Evolutionary conservation across 768 basidiomycete species (phyloP).

Genomic region (Russula dissimulans): DNA sequence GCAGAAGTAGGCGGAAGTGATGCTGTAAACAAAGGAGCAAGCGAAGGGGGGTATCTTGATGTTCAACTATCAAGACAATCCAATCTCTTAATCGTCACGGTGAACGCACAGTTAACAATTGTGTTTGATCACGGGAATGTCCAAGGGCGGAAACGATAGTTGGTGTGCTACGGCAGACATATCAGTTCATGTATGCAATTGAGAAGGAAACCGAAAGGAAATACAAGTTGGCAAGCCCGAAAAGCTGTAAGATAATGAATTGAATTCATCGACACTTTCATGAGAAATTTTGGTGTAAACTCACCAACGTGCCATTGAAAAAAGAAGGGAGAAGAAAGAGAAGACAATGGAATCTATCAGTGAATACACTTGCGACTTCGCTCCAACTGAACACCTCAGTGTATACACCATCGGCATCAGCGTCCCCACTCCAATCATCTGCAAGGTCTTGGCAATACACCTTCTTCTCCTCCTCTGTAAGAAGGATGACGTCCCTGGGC

Average conservation of each 20-base stretch:
- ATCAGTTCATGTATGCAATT: not conserved
- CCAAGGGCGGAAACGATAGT: conserved; percentile 26
- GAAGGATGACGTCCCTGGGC: conserved; percentile 39
- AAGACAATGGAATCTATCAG: conserved; percentile 43
- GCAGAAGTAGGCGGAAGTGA: conserved; percentile 14
- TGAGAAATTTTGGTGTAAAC: conserved; percentile 13
- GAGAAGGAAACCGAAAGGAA: not conserved
- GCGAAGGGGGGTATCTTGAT: conserved; percentile 27
- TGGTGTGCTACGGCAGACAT: conserved; percentile 21
- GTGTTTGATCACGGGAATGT: conserved; percentile 22
- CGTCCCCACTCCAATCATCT: conserved; percentile 24
- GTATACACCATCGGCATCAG: conserved; percentile 32
- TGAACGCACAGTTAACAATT: conserved; percentile 24
- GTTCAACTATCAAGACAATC: not conserved
- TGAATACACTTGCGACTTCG: conserved; percentile 42
- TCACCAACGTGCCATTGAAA: conserved; percentile 42
- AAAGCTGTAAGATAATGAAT: conserved; percentile 14
- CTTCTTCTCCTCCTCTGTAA: conserved; percentile 40
- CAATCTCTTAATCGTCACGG: not conserved
- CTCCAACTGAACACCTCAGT: conserved; percentile 47
- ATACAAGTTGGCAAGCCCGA: conserved; percentile 24
- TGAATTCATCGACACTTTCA: not conserved
- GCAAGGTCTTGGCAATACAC: conserved; percentile 30
- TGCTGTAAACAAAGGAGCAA: conserved; percentile 22
- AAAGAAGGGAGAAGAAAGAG: conserved; percentile 44